Evolutionary conservation across 345 rosid species (phyloP), one percentile per base, ranked within the genome.

Genomic region (Boechera retrofracta): DNA sequence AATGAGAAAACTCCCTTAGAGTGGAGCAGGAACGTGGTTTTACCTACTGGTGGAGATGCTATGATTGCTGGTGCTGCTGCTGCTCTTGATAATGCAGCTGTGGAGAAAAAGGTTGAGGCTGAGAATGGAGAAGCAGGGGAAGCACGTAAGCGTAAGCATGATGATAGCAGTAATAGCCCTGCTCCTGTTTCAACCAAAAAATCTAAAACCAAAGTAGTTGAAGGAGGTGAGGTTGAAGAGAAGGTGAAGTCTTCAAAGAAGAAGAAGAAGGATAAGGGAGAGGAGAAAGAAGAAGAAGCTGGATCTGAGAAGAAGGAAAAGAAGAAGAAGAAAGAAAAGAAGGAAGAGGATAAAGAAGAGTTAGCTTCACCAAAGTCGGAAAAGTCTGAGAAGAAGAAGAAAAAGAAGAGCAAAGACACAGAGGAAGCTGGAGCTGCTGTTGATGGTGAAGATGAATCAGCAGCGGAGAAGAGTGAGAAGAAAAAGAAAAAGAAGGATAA

Each of bases 21-120:
- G 74, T 93, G 97, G 97, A 13, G 67, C 70, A 86, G 98, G 82
- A 91, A 93, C 65, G 82, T 88, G 64, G 85, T 85, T 52, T 76
- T 93, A 78, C 91, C 97, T 29, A 12, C 87, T 0, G 97, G 97
- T 57, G 94, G 88, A 13, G 97, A 91, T 86, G 78, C 94, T 48
- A 54, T 85, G 73, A 75, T 91, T 75, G 98, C 98, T 13, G 62
- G 86, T 55, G 79, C 77, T 69, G 97, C 97, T 7, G 98, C 97
- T 73, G 87, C 85, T 6, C 60, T 82, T 41, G 86, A 64, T 18
- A 77, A 49, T 12, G 77, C 42, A 36, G 67, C 45, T 63, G 79
- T 61, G 44, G 84, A 78, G 67, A 52, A 3, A 9, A 73, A 80
- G 53, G 79, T 24, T 5, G 83, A 76, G 39, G 64, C 82, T 62